phyloP scores from a whole-genome alignment of 805 yeast species.

The Candida nemodendra region DNA sequence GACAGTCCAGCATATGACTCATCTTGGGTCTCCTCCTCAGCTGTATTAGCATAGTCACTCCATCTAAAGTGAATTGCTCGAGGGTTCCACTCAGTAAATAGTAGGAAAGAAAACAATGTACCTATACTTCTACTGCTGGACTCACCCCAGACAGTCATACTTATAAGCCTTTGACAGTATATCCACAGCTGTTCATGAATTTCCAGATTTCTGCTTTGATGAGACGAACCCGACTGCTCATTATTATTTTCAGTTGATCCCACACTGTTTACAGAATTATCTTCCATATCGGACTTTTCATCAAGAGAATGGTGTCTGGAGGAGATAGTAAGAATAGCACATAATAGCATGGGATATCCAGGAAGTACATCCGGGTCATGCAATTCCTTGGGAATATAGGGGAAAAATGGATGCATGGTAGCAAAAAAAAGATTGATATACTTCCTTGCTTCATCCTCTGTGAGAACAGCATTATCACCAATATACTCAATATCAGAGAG shows the following conservation, averaged over 20 bases:
- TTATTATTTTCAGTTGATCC: slow-evolving; percentile 10
- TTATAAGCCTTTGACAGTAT: slow-evolving; percentile 74
- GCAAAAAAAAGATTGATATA: slow-evolving; percentile 63
- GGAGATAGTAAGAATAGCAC: slow-evolving; percentile 78
- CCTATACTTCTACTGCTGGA: slow-evolving; percentile 86
- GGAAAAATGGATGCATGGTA: slow-evolving; percentile 87
- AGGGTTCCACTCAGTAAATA: slow-evolving; percentile 95
- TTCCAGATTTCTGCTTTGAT: slow-evolving; percentile 41
- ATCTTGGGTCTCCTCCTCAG: slow-evolving; percentile 36
- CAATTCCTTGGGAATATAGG: slow-evolving; percentile 74
- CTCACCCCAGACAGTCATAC: slow-evolving; percentile 92
- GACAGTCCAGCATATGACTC: slow-evolving; percentile 70
- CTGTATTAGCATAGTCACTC: slow-evolving; percentile 77
- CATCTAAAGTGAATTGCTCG: slow-evolving; percentile 88
- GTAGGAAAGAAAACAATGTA: slow-evolving; percentile 76
- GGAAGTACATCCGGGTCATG: slow-evolving; percentile 66
- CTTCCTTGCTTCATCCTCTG: slow-evolving; percentile 59
- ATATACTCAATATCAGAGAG: slow-evolving; percentile 66
- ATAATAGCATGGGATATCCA: slow-evolving; percentile 75
- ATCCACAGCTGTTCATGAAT: slow-evolving; percentile 83
- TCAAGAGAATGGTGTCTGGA: slow-evolving; percentile 70
- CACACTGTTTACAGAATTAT: slow-evolving; percentile 18
- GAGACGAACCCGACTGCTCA: slow-evolving; percentile 1
- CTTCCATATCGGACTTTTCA: slow-evolving; percentile 28
- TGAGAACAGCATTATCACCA: slow-evolving; percentile 49